A percentile compares a stretch with the other conserved stretches of the same genome.
Evolutionary conservation across 129 eudicot species (phyloP).

Genomic region (Chrysanthemum seticuspe): DNA sequence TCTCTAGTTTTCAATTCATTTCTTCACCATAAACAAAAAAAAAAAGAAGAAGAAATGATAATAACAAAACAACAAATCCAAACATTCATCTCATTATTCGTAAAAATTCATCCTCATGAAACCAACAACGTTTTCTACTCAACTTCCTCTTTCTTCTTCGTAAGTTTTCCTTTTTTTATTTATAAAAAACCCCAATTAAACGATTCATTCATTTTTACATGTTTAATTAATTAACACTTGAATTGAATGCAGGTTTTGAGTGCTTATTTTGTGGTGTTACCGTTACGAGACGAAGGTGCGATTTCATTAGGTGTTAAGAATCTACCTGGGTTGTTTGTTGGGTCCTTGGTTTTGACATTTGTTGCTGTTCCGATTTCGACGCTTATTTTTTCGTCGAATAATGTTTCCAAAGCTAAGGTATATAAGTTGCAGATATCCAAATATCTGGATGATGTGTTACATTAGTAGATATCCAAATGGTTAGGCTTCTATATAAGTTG

Average conservation of each 20-base stretch:
- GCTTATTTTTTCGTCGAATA: constrained; percentile 62
- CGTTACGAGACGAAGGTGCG: constrained; percentile 95
- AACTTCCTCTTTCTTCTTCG: constrained; percentile 81
- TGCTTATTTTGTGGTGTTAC: constrained; percentile 87
- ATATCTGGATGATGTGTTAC: too few species aligned
- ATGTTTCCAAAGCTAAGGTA: constrained; percentile 67
- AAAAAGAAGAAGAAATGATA: constrained; percentile 17
- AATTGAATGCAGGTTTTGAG: constrained; percentile 60
- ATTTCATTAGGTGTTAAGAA: constrained; percentile 70
- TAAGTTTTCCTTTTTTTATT: constrained; percentile 19
- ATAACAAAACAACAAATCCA: constrained; percentile 41
- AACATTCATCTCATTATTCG: constrained; percentile 54
- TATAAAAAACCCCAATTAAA: not conserved
- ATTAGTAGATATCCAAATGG: not conserved
- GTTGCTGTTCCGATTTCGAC: constrained; percentile 86
- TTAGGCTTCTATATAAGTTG: not conserved
- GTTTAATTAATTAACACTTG: too few species aligned
- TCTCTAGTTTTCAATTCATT: not conserved
- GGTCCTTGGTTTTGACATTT: constrained; percentile 76
- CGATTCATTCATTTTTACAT: too few species aligned
- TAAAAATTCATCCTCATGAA: constrained; percentile 68
- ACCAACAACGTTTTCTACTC: constrained; percentile 64
- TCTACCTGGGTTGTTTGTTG: constrained; percentile 77
- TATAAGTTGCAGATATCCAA: too few species aligned
- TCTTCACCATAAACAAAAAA: not conserved